Evolutionary conservation across 192 early-diverging fungal species (phyloP).

Genomic region (Endogone sp.): DNA sequence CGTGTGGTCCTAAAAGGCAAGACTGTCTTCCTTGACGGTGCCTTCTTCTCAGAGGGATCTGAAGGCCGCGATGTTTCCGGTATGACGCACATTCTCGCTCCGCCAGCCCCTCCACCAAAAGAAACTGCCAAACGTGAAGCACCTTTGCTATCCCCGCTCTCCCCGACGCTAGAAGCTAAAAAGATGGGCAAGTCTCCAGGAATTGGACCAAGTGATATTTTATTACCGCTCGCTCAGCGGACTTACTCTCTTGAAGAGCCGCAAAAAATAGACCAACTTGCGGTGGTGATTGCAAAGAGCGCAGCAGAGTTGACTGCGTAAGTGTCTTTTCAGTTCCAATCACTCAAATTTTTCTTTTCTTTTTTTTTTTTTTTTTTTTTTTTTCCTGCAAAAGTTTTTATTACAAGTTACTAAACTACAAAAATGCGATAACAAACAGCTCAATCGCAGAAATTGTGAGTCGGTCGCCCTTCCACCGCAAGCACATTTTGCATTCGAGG

Average conservation of each 20-base stretch:
- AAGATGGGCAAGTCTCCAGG: not conserved
- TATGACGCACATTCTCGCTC: conserved; percentile 4
- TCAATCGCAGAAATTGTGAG: conserved; percentile 50
- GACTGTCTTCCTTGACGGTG: conserved; percentile 86
- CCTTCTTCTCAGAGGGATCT: conserved; percentile 31
- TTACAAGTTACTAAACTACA: too few relatives aligned
- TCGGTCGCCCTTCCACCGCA: conserved; percentile 85
- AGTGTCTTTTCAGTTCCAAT: not conserved
- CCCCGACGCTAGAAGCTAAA: not conserved
- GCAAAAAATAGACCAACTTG: not conserved
- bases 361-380: too few relatives aligned
- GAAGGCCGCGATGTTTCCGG: conserved; percentile 46
- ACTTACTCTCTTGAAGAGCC: not conserved
- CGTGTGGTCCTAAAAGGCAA: conserved; percentile 87
- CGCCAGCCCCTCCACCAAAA: not conserved
- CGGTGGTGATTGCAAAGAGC: not conserved
- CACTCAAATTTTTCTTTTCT: too few relatives aligned
- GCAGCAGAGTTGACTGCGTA: not conserved
- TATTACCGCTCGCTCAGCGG: not conserved
- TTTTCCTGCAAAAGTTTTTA: too few relatives aligned
- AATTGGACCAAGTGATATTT: not conserved
- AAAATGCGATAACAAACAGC: too few relatives aligned
- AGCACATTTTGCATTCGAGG: conserved; percentile 88
- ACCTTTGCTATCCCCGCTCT: not conserved
- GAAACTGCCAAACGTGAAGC: not conserved